These are phyloP conservation scores for Aspergillus olivimuriae DNA, from an alignment of 495 filamentous ascomycete genomes.

Conservation along the genomic window DNA sequence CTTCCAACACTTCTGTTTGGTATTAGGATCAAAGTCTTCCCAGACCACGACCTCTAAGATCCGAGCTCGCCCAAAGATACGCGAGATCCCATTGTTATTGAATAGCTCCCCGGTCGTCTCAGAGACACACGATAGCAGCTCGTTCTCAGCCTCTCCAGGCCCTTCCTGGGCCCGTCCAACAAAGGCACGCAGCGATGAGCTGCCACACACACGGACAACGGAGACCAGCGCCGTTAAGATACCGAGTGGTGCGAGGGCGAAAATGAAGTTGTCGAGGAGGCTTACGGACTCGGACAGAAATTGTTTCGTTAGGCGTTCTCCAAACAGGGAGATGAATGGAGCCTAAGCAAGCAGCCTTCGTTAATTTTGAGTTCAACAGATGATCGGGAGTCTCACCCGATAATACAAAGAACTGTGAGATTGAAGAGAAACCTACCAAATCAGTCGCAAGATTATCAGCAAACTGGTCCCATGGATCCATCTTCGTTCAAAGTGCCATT, in stretches of 20 bases:
- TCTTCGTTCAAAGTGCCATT: too few species aligned
- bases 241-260: slow-evolving; percentile 48
- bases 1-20: slow-evolving; percentile 9
- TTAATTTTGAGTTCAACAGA: too few species aligned
- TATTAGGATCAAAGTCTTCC: slow-evolving; percentile 18
- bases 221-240: slow-evolving; percentile 49
- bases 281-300: slow-evolving; percentile 48
- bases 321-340: slow-evolving; percentile 48
- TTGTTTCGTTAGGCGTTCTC: slow-evolving; percentile 51
- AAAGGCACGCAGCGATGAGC: slow-evolving; percentile 43
- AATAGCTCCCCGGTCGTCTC: slow-evolving; percentile 38
- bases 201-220: slow-evolving; percentile 48
- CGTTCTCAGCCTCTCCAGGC: slow-evolving; percentile 32
- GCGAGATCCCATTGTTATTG: slow-evolving; percentile 35
- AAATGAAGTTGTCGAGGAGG: slow-evolving; percentile 46
- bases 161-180: slow-evolving; percentile 46
- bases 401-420: too few species aligned
- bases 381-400: too few species aligned
- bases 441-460: slow-evolving; percentile 47
- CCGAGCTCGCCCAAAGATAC: slow-evolving; percentile 34
- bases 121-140: slow-evolving; percentile 38
- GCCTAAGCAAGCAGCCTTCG: slow-evolving; percentile 26
- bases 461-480: slow-evolving; percentile 42
- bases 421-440: slow-evolving; percentile 21
- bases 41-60: slow-evolving; percentile 36